phyloP scores from a whole-genome alignment of 768 basidiomycete species.

The Boletus bicolor region DNA sequence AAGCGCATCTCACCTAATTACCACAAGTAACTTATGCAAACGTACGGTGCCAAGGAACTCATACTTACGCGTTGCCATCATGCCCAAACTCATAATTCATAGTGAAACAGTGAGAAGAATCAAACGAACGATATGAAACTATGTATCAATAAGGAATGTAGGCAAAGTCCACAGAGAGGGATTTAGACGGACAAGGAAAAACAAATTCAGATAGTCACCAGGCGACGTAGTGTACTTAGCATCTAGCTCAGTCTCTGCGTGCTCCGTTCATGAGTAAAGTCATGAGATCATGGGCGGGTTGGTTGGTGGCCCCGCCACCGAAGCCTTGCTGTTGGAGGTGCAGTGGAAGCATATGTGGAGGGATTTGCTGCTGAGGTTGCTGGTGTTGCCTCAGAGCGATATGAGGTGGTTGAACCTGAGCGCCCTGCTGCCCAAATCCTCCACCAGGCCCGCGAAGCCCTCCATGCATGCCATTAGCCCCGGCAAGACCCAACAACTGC shows the following conservation, averaged over 20 bases:
- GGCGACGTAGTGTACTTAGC: constrained; percentile 13
- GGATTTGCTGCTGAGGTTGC: constrained; percentile 48
- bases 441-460: constrained; percentile 46
- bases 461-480: constrained; percentile 44
- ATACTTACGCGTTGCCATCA: not conserved
- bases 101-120: constrained; percentile 25
- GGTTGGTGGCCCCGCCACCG: constrained; percentile 45
- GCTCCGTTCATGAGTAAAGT: constrained; percentile 74
- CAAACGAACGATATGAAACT: constrained; percentile 26
- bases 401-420: constrained; percentile 32
- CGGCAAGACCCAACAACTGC: constrained; percentile 43
- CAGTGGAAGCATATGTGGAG: constrained; percentile 49
- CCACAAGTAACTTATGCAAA: not conserved
- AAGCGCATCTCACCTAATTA: constrained; percentile 6
- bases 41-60: constrained; percentile 1
- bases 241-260: constrained; percentile 55
- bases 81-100: constrained; percentile 23
- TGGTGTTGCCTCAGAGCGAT: constrained; percentile 34
- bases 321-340: constrained; percentile 62
- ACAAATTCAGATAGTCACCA: constrained; percentile 14
- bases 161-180: constrained; percentile 23
- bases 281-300: constrained; percentile 74
- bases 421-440: constrained; percentile 36
- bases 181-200: constrained; percentile 8
- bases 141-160: constrained; percentile 33